phyloP scores from a whole-genome alignment of 768 basidiomycete species.

The Serendipita sp. region DNA sequence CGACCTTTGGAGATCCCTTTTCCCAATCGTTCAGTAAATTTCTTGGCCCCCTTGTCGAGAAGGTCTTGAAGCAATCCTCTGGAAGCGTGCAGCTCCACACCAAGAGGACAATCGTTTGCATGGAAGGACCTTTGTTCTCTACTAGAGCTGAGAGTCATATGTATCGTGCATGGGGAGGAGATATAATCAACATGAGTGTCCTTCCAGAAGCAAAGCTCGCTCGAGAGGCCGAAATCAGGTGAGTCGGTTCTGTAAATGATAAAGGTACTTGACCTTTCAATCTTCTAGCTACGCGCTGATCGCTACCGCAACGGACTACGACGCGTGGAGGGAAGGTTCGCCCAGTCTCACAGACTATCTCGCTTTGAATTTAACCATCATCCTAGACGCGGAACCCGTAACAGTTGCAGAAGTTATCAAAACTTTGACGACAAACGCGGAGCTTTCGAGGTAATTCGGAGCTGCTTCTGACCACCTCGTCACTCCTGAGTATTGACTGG shows the following conservation, averaged over 20 bases:
- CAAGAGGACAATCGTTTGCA: conserved; percentile 78
- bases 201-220: conserved; percentile 96
- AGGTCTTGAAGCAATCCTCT: conserved; percentile 38
- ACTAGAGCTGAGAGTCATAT: conserved; percentile 92
- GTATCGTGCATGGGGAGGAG: conserved; percentile 86
- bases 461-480: conserved; percentile 11
- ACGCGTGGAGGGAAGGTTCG: conserved; percentile 61
- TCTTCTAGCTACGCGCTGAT: conserved; percentile 70
- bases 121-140: conserved; percentile 97
- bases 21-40: conserved; percentile 44
- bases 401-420: conserved; percentile 85
- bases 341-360: background rate
- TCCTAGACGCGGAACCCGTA: conserved; percentile 50
- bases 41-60: conserved; percentile 47
- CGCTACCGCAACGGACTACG: conserved; percentile 86
- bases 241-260: conserved; percentile 12
- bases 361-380: background rate
- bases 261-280: background rate
- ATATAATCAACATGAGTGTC: conserved; percentile 94
- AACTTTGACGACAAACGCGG: conserved; percentile 72
- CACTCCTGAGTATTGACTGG: conserved; percentile 21
- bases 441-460: conserved; percentile 46
- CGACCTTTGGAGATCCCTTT: conserved; percentile 90
- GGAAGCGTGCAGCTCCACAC: conserved; percentile 53
- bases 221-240: conserved; percentile 88